Percentiles rank a stretch among this genome's conserved stretches.
Conservation (phyloP, 1,284 basidiomycete species). For the Pyrrhoderma noxium region DNA sequence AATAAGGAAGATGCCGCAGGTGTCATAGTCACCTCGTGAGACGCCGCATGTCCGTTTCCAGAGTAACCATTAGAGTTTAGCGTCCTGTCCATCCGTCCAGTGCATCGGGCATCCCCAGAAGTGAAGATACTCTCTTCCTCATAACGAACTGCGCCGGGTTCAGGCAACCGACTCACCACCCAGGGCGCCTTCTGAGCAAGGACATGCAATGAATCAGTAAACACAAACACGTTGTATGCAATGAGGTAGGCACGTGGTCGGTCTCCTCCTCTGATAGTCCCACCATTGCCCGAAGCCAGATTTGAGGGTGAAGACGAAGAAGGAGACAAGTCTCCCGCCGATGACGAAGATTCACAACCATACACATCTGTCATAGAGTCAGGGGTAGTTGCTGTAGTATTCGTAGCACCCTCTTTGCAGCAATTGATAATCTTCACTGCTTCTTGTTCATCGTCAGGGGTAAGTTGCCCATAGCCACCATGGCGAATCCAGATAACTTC, state of each 20-base stretch:
- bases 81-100: slow-evolving; percentile 41
- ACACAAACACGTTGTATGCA: slow-evolving; percentile 81
- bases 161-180: slow-evolving; percentile 14
- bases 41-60: slow-evolving; percentile 17
- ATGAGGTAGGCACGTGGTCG: slow-evolving; percentile 33
- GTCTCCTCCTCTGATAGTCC: no score
- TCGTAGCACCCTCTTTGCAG: neutral
- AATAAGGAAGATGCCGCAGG: slow-evolving; percentile 27
- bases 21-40: slow-evolving; percentile 27
- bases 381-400: neutral
- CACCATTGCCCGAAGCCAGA: neutral
- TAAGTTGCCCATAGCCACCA: slow-evolving; percentile 6
- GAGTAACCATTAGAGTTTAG: slow-evolving; percentile 19
- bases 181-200: slow-evolving; percentile 17
- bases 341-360: neutral
- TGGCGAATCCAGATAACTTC: slow-evolving; percentile 16
- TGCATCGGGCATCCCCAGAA: slow-evolving; percentile 31
- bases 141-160: neutral
- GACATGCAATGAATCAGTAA: slow-evolving; percentile 39
- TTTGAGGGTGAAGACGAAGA: neutral
- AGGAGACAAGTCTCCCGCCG: neutral
- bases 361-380: slow-evolving; percentile 2
- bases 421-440: neutral
- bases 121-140: neutral
- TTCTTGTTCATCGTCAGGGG: slow-evolving; percentile 6